A percentile compares a stretch with the other conserved stretches of the same genome.
Conservation (phyloP, 257 asterid species). For the Solanum ossicruentum region DNA sequence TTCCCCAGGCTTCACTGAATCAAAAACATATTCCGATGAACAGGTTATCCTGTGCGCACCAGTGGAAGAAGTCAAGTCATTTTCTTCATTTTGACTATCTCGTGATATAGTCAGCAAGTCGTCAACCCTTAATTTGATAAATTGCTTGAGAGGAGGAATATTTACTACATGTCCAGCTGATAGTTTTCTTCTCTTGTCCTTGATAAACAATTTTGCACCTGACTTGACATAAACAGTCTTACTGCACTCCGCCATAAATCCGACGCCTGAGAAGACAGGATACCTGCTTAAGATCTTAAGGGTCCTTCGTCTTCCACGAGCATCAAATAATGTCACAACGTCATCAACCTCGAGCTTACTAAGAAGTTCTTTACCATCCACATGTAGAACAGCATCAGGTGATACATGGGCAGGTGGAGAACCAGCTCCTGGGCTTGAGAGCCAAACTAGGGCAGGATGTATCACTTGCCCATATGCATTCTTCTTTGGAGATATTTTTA, state of each 20-base stretch:
- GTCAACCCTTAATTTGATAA: slow-evolving; percentile 43
- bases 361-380: slow-evolving; percentile 42
- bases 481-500: slow-evolving; percentile 52
- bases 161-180: slow-evolving; percentile 38
- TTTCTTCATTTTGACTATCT: slow-evolving; percentile 33
- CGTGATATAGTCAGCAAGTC: slow-evolving; percentile 51
- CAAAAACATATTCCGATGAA: slow-evolving; percentile 59
- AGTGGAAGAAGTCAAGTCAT: slow-evolving; percentile 16
- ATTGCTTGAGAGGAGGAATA: slow-evolving; percentile 49
- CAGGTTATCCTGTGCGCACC: slow-evolving; percentile 42
- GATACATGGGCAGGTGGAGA: slow-evolving; percentile 56
- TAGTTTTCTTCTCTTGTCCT: slow-evolving; percentile 28
- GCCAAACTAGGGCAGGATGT: slow-evolving; percentile 50
- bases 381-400: slow-evolving; percentile 38
- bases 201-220: slow-evolving; percentile 33
- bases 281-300: slow-evolving; percentile 36
- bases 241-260: slow-evolving; percentile 50
- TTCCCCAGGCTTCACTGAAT: slow-evolving; percentile 68
- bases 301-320: slow-evolving; percentile 38
- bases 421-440: slow-evolving; percentile 35
- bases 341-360: slow-evolving; percentile 28
- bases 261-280: slow-evolving; percentile 49
- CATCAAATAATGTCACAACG: slow-evolving; percentile 41
- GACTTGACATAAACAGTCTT: slow-evolving; percentile 48
- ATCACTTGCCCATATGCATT: slow-evolving; percentile 34